Evolutionary conservation across 176 grass and related monocot species (phyloP), one percentile per base, ranked within the genome.

Genomic region (Neostapfia colusana): DNA sequence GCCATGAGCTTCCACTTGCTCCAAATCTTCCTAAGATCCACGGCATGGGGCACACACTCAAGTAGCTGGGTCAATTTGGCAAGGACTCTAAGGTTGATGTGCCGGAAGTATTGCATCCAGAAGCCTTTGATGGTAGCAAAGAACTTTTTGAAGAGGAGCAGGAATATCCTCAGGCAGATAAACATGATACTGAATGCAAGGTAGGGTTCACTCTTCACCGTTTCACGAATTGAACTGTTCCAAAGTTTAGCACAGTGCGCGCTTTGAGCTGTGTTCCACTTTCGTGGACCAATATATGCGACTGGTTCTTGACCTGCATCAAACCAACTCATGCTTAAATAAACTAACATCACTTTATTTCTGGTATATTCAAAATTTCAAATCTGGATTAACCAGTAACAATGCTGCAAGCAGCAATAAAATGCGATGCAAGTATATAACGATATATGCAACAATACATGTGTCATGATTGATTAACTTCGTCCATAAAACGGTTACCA

Each of bases 11-110:
- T 94, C 83, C 86, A 75, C 65, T 88, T 94, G 86, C 87, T 94
- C 87, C 89, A 92, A 8, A 93, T 53, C 85, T 86, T 91, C 46
- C 82, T 90, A 25, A 93, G 40, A 76, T 97, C 94, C 37, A 97
- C 49, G 0, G 68, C 83, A 84, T 92, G 86, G 1, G 81, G 78
- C 55, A 86, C 62, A 40, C 88, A 85, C 48, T 81, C 90, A n/a
- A 93, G 88, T 35, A 97, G 79, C 40, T 91, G 94, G 16, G 67
- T 76, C 78, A 83, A 76, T 79, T 84, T 90, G 48, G 59, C 86
- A 46, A 97, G 80, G 66, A 97, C 50, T 58, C 82, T 80, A 44
- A 83, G 68, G 76, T 92, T 94, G 62, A 82, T 56, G 27, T 84
- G 82, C 80, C n/a, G 79, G 13, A 84, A 79, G 46, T 92, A 81